These are phyloP conservation scores for Halocafeteria seosinensis DNA, from an alignment of 108 stramenopile species.

Conservation along the genomic window DNA sequence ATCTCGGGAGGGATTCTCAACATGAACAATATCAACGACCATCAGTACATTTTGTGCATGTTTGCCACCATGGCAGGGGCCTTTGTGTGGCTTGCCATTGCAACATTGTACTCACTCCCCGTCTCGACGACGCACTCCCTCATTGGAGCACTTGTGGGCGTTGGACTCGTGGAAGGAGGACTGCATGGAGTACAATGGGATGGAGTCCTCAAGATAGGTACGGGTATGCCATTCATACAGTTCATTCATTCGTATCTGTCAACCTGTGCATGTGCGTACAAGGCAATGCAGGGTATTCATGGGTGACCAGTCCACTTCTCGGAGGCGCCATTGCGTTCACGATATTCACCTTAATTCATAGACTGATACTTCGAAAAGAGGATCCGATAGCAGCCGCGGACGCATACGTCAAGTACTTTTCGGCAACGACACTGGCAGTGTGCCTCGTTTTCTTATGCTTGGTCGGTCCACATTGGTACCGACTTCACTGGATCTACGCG, in stretches of 20 bases:
- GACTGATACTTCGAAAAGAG: background rate
- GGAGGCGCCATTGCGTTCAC: background rate
- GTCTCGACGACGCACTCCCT: conserved; percentile 50
- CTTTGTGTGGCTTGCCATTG: conserved; percentile 32
- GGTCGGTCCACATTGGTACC: background rate
- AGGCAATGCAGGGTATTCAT: background rate
- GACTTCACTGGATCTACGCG: background rate
- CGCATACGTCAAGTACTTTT: background rate
- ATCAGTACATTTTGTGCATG: conserved; percentile 43
- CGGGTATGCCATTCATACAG: too few species aligned
- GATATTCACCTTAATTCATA: background rate
- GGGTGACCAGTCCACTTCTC: background rate
- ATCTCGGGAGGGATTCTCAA: conserved; percentile 38
- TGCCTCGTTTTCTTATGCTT: background rate
- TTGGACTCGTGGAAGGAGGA: conserved; percentile 6
- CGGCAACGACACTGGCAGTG: background rate
- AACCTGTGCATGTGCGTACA: too few species aligned
- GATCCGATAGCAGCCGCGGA: background rate
- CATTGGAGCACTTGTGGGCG: conserved; percentile 45
- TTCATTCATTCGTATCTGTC: too few species aligned
- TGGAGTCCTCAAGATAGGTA: too few species aligned
- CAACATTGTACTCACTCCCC: conserved; percentile 39
- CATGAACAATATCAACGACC: conserved; percentile 24
- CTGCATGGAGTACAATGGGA: too few species aligned
- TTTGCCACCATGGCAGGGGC: conserved; percentile 34